Conservation (phyloP, 2,329 filamentous ascomycete genomes). For the Pseudopyrenochaeta lycopersici region DNA sequence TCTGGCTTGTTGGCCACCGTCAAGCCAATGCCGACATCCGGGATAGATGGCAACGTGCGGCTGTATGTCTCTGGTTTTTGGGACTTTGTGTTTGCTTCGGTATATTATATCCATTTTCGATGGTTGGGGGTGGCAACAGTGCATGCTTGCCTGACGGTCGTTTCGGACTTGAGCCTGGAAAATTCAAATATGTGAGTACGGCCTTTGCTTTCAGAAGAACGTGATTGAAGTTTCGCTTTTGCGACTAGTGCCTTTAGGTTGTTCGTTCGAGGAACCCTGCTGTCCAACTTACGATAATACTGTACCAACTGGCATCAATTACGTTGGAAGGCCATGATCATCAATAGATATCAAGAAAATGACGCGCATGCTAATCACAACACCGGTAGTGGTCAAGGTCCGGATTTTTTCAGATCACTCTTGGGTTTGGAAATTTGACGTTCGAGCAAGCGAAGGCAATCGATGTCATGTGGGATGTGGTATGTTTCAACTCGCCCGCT, state of each 20-base stretch:
- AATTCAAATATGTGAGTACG: neutral
- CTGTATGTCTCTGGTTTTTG: neutral
- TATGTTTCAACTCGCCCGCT: too few relatives aligned
- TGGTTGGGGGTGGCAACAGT: neutral
- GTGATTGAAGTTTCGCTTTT: too few relatives aligned
- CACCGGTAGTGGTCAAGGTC: slow-evolving; percentile 17
- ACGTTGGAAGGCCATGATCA: too few relatives aligned
- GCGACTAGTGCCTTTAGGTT: too few relatives aligned
- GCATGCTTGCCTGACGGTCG: neutral
- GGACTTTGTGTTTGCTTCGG: neutral
- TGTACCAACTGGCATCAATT: too few relatives aligned
- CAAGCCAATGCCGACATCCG: neutral
- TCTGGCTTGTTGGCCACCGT: neutral
- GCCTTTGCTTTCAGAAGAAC: too few relatives aligned
- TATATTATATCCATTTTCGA: neutral
- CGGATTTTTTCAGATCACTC: slow-evolving; percentile 30
- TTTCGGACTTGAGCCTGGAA: neutral
- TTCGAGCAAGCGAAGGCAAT: slow-evolving; percentile 30
- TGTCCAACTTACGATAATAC: too few relatives aligned
- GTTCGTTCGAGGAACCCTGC: too few relatives aligned
- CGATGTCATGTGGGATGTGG: slow-evolving; percentile 34
- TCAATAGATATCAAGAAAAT: too few relatives aligned
- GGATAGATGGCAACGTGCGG: neutral
- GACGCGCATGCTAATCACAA: too few relatives aligned
- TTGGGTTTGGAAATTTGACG: slow-evolving; percentile 18